Conservation (phyloP, 2,329 filamentous ascomycete genomes). For the Fusarium dimerum region DNA sequence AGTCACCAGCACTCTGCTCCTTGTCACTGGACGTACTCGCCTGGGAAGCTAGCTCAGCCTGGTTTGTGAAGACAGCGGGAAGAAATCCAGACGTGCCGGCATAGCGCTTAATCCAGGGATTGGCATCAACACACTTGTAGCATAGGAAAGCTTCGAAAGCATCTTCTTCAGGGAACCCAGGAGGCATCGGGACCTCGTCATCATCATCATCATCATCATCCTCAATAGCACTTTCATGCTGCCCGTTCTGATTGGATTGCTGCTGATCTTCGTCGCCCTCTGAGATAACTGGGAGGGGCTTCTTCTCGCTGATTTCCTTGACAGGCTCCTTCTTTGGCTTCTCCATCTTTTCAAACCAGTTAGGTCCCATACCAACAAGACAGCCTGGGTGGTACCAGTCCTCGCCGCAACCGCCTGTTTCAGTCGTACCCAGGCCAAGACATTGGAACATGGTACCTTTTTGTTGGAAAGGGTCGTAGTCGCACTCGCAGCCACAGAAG, state of each 20-base stretch:
- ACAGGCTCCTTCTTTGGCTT: slow-evolving; percentile 34
- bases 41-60: slow-evolving; percentile 4
- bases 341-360: slow-evolving; percentile 64
- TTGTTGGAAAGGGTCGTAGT: slow-evolving; percentile 86
- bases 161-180: slow-evolving; percentile 86
- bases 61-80: slow-evolving; percentile 60
- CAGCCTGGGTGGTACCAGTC: slow-evolving; percentile 98
- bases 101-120: slow-evolving; percentile 91
- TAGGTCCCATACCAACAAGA: slow-evolving; percentile 75
- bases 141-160: slow-evolving; percentile 89
- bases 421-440: slow-evolving; percentile 75
- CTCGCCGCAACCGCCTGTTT: slow-evolving; percentile 88
- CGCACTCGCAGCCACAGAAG: slow-evolving; percentile 86
- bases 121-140: slow-evolving; percentile 86
- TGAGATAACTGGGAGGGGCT: slow-evolving; percentile 48
- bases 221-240: slow-evolving; percentile 25
- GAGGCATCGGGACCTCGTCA: slow-evolving; percentile 68
- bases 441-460: slow-evolving; percentile 99
- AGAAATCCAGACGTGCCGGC: slow-evolving; percentile 80
- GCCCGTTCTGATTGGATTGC: slow-evolving; percentile 16
- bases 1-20: slow-evolving; percentile 10
- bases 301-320: slow-evolving; percentile 14
- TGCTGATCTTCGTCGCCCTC: slow-evolving; percentile 46
- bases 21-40: neutral
- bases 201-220: slow-evolving; percentile 52